These are phyloP conservation scores for Auricularia auricula-judae DNA, from an alignment of 768 basidiomycete species.

Conservation along the genomic window DNA sequence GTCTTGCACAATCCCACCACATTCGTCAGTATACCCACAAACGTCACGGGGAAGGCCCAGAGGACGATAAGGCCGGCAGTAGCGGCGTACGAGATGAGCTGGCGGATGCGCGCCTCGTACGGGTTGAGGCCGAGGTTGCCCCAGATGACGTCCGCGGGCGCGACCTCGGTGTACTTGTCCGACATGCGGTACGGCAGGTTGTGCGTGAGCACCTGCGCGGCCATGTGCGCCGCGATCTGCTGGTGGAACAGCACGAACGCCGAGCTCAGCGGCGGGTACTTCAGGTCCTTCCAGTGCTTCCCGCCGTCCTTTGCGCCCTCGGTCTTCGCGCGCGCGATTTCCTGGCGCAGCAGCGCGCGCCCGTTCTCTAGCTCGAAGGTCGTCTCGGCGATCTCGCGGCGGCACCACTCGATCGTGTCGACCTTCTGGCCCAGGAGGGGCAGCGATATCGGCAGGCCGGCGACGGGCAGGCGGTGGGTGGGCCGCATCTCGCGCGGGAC, in stretches of 20 bases:
- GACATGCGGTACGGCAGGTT: conserved; percentile 80
- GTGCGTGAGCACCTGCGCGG: conserved; percentile 61
- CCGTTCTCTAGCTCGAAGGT: conserved; percentile 42
- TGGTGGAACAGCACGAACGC: conserved; percentile 87
- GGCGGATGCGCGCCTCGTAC: conserved; percentile 67
- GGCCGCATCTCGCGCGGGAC: conserved; percentile 71
- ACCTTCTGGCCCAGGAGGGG: conserved; percentile 77
- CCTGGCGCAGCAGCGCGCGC: conserved; percentile 19
- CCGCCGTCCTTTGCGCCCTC: conserved; percentile 18
- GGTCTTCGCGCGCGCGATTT: conserved; percentile 20
- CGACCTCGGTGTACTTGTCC: conserved; percentile 65
- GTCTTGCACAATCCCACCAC: conserved; percentile 54
- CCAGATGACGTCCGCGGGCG: conserved; percentile 89
- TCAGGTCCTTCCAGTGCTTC: conserved; percentile 12
- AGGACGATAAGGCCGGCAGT: conserved; percentile 75
- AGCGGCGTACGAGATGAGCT: conserved; percentile 54
- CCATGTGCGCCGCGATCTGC: conserved; percentile 90
- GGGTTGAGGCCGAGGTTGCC: conserved; percentile 79
- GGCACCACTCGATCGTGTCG: conserved; percentile 86
- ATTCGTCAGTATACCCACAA: conserved; percentile 59
- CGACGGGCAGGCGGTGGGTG: conserved; percentile 52
- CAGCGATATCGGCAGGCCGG: conserved; percentile 44
- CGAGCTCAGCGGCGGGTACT: conserved; percentile 52
- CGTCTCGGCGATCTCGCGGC: conserved; percentile 56
- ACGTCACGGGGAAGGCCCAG: conserved; percentile 75